phyloP scores from a whole-genome alignment of 306 rosid species.

The Cucurbita moschata region DNA sequence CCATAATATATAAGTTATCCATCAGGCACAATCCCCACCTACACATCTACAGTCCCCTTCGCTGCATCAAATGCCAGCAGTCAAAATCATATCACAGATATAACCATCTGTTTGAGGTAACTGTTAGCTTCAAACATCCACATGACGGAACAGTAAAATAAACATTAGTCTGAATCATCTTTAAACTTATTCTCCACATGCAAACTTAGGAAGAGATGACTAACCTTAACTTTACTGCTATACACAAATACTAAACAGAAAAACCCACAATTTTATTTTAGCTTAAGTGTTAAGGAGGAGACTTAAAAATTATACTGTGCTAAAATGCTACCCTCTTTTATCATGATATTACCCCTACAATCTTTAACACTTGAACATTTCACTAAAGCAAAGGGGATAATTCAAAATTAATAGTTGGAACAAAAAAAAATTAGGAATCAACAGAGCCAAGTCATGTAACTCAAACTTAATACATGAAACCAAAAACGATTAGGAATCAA shows the following conservation, averaged over 20 bases:
- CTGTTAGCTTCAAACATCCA: neutral
- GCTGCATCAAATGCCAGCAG: neutral
- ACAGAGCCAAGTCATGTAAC: too few relatives aligned
- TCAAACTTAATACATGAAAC: too few relatives aligned
- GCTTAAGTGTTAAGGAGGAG: neutral
- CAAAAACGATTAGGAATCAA: too few relatives aligned
- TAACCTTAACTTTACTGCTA: neutral
- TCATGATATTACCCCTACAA: neutral
- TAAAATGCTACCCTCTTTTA: neutral
- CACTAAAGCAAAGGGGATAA: too few relatives aligned
- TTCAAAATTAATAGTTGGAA: too few relatives aligned
- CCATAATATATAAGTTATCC: neutral
- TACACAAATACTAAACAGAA: neutral
- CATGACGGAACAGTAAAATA: neutral
- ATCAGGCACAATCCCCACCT: neutral
- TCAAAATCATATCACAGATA: neutral
- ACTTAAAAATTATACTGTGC: neutral
- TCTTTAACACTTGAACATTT: too few relatives aligned
- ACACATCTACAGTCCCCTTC: neutral
- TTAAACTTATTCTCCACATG: neutral
- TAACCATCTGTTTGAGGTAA: neutral
- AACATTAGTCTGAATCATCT: neutral
- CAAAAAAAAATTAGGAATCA: too few relatives aligned
- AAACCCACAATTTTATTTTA: neutral
- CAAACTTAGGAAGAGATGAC: neutral